Conservation (phyloP, 2,329 filamentous ascomycete species). For the Talaromyces sp. region DNA sequence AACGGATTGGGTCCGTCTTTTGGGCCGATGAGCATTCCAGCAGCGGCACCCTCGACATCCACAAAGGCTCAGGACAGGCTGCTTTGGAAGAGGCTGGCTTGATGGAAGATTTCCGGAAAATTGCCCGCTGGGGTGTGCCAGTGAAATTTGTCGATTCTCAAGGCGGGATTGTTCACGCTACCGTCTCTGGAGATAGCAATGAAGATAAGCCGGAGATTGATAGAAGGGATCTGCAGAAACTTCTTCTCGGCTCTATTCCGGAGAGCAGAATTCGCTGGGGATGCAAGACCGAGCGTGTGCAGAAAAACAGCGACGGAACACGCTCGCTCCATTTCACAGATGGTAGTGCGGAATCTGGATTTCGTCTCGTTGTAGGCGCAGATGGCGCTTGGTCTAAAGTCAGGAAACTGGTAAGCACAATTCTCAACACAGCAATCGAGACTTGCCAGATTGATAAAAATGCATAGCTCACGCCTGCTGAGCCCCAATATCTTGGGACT, state of each 20-base stretch:
- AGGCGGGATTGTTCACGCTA: slow-evolving; percentile 2
- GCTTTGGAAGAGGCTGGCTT: slow-evolving; percentile 27
- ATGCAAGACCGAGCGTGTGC: slow-evolving; percentile 23
- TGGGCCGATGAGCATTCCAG: slow-evolving; percentile 22
- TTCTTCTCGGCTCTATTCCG: slow-evolving; percentile 40
- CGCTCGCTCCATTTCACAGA: slow-evolving; percentile 29
- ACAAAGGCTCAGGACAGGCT: slow-evolving; percentile 24
- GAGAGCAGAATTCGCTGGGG: slow-evolving; percentile 37
- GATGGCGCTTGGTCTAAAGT: slow-evolving; percentile 51
- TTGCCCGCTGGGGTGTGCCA: slow-evolving; percentile 25
- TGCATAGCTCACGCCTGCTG: slow-evolving; percentile 32
- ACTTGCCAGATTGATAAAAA: not conserved
- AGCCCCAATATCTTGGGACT: slow-evolving; percentile 37
- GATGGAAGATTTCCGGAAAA: slow-evolving; percentile 25
- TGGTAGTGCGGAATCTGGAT: slow-evolving; percentile 34
- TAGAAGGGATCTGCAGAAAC: slow-evolving; percentile 35
- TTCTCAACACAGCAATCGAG: slow-evolving; percentile 21
- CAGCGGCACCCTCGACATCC: slow-evolving; percentile 28
- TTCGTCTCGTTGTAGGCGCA: slow-evolving; percentile 50
- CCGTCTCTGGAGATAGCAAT: slow-evolving; percentile 23
- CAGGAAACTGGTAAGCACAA: slow-evolving; percentile 30
- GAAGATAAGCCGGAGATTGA: slow-evolving; percentile 44
- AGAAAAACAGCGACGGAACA: slow-evolving; percentile 15
- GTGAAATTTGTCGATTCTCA: slow-evolving; percentile 10
- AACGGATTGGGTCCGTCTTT: slow-evolving; percentile 21